Evolutionary conservation across 2,329 filamentous ascomycete species (phyloP), one percentile per base, ranked within the genome.

Genomic region (Pseudogymnoascus sp.): DNA sequence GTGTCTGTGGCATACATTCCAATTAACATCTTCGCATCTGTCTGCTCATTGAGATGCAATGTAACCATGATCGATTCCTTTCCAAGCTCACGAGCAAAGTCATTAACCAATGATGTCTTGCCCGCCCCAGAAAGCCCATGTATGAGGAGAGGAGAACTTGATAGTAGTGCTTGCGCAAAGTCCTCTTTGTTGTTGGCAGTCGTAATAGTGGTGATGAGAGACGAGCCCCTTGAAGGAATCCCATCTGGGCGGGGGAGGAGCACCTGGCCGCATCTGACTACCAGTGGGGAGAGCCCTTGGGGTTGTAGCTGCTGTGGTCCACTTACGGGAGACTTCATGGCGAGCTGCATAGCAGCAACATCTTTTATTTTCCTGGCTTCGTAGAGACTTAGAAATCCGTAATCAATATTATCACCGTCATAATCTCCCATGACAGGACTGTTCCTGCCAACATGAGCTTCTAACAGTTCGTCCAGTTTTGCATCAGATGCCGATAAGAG

Each of bases 31-130:
- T 99, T 99, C 0, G 93, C 92, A 74, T 99, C 94, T 2, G 92
- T 97, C 74, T 99, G 95, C 74, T 97, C 94, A 71, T 99, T 99
- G 35, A 99, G 79, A 74, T 99, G 93, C 31, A 99, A 80, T 3
- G 93, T 97, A 60, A 99, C 88, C 85, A 99, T 92, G 63, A 84
- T 84, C 5, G 86, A 83, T 21, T 89, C 84, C 74, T 90, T 90
- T 64, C 89, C 89, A 61, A 97, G 83, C 67, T 88, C 84, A 68
- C 84, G 84, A 24, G 93, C 92, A 63, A 93, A 82, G 71, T 97
- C 88, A 66, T 90, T 88, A 11, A 95, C 84, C 17, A 96, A 75
- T 0, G 90, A 86, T 0, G 94, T 97, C 77, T 99, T 99, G 59
- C 94, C 94, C 33, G 89, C 89, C 17, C 95, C 93, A 6, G 93